phyloP scores from a whole-genome alignment of 1,284 basidiomycete species.

The Cryptococcus wingfieldii region DNA sequence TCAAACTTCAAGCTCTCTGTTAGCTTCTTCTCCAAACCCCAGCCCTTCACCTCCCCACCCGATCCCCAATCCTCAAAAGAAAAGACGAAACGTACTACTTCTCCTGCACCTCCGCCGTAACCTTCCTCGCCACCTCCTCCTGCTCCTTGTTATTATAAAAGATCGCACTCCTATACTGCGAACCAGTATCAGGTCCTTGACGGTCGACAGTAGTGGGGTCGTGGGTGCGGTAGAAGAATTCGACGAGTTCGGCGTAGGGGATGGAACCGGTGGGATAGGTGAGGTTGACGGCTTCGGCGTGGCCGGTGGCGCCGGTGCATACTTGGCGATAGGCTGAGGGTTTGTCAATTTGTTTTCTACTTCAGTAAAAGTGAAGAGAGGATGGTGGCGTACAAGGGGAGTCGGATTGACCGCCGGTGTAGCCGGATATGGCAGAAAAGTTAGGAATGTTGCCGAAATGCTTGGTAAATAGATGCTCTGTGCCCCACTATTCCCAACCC shows the following conservation, averaged over 20 bases:
- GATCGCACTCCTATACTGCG: constrained; percentile 90
- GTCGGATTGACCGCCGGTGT: constrained; percentile 64
- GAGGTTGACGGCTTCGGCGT: constrained; percentile 84
- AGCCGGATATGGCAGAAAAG: constrained; percentile 70
- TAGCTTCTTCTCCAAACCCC: background rate
- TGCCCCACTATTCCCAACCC: constrained; percentile 60
- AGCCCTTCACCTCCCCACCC: background rate
- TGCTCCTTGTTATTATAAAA: constrained; percentile 79
- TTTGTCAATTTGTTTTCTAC: background rate
- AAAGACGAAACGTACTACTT: constrained; percentile 56
- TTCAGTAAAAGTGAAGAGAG: background rate
- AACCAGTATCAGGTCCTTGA: constrained; percentile 72
- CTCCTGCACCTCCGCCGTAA: constrained; percentile 79
- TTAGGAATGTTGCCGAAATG: constrained; percentile 59
- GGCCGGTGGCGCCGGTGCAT: constrained; percentile 74
- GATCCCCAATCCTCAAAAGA: background rate
- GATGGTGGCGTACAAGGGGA: constrained; percentile 21
- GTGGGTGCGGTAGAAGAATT: constrained; percentile 92
- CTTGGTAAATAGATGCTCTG: constrained; percentile 80
- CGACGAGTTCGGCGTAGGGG: constrained; percentile 76
- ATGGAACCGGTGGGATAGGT: constrained; percentile 77
- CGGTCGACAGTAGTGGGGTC: constrained; percentile 80
- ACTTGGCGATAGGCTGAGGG: constrained; percentile 63
- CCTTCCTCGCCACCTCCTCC: constrained; percentile 64
- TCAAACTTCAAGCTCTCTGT: constrained; percentile 56